Base-by-base conservation (phyloP, 768 basidiomycete genomes). In the Amanita brunnescens region DNA sequence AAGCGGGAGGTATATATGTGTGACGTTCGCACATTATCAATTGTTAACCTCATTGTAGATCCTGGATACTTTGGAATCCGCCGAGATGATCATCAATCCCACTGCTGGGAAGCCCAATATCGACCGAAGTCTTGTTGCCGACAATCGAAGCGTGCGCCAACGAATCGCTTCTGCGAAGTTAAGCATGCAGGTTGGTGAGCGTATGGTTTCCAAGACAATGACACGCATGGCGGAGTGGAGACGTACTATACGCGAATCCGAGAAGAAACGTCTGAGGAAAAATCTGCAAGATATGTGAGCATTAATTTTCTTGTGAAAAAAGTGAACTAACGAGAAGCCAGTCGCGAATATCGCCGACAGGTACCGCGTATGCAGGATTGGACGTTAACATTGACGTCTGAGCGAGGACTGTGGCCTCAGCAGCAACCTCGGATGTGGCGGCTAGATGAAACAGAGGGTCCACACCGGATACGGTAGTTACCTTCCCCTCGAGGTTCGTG, bases 371-470 rank as follows among this genome's bases (percentile, higher is more conserved):
- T 86, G 39, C 70, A 75, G 26, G 81, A 84, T 45, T 86, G 85
- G 76, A 71, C 78, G 0, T 65, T 78, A 35, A 59, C 80, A 7
- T 67, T 87, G 20, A 79, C 79, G 2, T 81, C 81, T 0, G 93
- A 95, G 61, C 77, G 88, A 18, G 91, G 91, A 0, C 61, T 95
- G 10, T 95, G 93, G 92, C 80, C 83, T 1, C 74, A 77, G 39
- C 64, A 73, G 13, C 71, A 70, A 35, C 67, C 60, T 2, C 67
- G 69, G 20, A 58, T 76, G 9, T 95, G 93, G 93, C 71, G 84
- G 29, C 66, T 95, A 40, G 93, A 95, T 55, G 92, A 94, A 59
- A 93, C 91, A 1, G 93, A 96, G 60, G 93, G 92, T 1, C 92
- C 91, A 1, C 77, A 88, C 58, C 79, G 92, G 42, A 86, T 89